Evolutionary conservation across 495 filamentous ascomycete genomes (phyloP).

Genomic region (Durotheca rogersii): DNA sequence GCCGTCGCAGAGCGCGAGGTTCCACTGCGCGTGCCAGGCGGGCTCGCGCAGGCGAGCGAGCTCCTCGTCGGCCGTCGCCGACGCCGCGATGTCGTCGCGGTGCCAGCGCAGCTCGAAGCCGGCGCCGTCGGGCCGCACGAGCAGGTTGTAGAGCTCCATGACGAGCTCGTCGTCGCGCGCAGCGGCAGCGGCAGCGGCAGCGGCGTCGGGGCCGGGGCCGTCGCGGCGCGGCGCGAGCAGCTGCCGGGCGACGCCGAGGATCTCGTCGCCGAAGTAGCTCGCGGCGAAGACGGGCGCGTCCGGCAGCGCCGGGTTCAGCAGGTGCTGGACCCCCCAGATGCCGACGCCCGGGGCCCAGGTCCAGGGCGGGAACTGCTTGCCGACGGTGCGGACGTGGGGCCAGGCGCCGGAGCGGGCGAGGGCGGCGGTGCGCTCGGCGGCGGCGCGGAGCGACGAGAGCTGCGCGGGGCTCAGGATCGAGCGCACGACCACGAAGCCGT

Average conservation of each 20-base stretch:
- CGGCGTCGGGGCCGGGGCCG: too few species aligned
- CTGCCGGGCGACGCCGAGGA: slow-evolving; percentile 59
- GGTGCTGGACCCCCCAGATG: slow-evolving; percentile 86
- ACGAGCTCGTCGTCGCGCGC: slow-evolving; percentile 54
- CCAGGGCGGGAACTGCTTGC: slow-evolving; percentile 85
- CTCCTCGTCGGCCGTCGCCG: slow-evolving; percentile 55
- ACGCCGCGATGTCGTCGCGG: slow-evolving; percentile 68
- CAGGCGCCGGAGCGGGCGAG: slow-evolving; percentile 63
- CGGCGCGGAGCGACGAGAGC: slow-evolving; percentile 51
- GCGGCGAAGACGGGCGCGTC: slow-evolving; percentile 55
- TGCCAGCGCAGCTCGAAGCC: slow-evolving; percentile 76
- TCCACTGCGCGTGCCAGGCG: slow-evolving; percentile 74
- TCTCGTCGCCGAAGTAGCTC: slow-evolving; percentile 63
- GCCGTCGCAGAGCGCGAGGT: slow-evolving; percentile 63
- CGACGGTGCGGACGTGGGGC: slow-evolving; percentile 78
- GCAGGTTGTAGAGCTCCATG: slow-evolving; percentile 77
- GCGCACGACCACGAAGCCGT: slow-evolving; percentile 43
- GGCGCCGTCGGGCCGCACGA: slow-evolving; percentile 58
- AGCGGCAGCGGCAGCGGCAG: too few species aligned
- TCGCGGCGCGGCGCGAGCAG: too few species aligned
- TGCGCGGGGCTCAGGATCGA: slow-evolving; percentile 36
- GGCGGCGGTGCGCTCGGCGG: slow-evolving; percentile 52
- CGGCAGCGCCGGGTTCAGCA: slow-evolving; percentile 68
- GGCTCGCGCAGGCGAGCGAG: slow-evolving; percentile 47
- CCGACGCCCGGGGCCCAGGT: slow-evolving; percentile 54